These are phyloP conservation scores for Citrus sinensis DNA, from an alignment of 345 rosid genomes.

Conservation along the genomic window DVS_A1.0 CM039163.1:49000501-49001000, in stretches of 20 bases:
- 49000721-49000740: neutral
- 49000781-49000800: neutral
- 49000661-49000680: neutral
- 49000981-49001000: neutral
- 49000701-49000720: neutral
- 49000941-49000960: neutral
- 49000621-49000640: neutral
- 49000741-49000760: too few species aligned
- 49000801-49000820: neutral
- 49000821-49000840: too few species aligned
- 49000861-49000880: conserved; percentile 7
- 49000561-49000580: neutral
- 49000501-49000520: neutral
- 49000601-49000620: neutral
- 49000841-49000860: neutral
- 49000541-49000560: conserved; percentile 24
- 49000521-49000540: conserved; percentile 10
- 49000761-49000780: neutral
- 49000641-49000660: conserved; percentile 10
- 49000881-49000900: neutral
- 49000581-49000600: neutral
- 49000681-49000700: neutral
- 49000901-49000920: conserved; percentile 13
- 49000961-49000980: conserved; percentile 17
- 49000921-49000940: conserved; percentile 4